Evolutionary conservation across 2,329 filamentous ascomycete species (phyloP), one percentile per base, ranked within the genome.

Genomic region (Penicillium sp.): DNA sequence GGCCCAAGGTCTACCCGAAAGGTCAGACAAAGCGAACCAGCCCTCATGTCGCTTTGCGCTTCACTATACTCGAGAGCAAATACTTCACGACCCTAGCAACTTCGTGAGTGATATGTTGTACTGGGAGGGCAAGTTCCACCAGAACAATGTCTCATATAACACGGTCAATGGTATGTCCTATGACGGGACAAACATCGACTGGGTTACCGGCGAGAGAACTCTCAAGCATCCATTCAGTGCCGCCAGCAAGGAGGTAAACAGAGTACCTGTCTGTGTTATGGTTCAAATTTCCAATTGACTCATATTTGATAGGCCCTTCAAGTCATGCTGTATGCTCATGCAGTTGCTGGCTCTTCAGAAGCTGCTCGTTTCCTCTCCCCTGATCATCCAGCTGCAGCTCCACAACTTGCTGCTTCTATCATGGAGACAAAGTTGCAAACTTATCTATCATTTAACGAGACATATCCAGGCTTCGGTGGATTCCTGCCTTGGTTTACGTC

Each of bases 81-180:
- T 47, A 9, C 26, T 50, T 4, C 18, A 18, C 3, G 23, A 50
- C 14, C 40, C 48, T 16, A 41, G 29, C 31, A 31, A 35, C 3
- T 50, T 73, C 23, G 58, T 65, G 22, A 63, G 60, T 51, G 63
- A 72, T 40, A 49, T 73, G 13, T 48, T 74, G 11, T 72, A 68
- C 51, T 74, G 70, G 70, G 72, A 74, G 49, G 71, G 69, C n/a
- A 64, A 69, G 20, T 73, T 74, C 27, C 70, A 73, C 42, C 66
- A 69, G 40, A 65, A 72, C 40, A 62, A 68, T 18, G 60, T 74
- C 3, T 60, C 64, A 8, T 74, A 72, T 52, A 73, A 74, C 45
- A 49, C 57, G 2, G 56, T 55, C 13, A 74, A 74, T 47, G 72
- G 70, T 40, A 71, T 73, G 65, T 64, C 67, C 4, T 72, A 72